phyloP scores from a whole-genome alignment of 352 stramenopile genomes.

The Achlya hypogyna region DNA sequence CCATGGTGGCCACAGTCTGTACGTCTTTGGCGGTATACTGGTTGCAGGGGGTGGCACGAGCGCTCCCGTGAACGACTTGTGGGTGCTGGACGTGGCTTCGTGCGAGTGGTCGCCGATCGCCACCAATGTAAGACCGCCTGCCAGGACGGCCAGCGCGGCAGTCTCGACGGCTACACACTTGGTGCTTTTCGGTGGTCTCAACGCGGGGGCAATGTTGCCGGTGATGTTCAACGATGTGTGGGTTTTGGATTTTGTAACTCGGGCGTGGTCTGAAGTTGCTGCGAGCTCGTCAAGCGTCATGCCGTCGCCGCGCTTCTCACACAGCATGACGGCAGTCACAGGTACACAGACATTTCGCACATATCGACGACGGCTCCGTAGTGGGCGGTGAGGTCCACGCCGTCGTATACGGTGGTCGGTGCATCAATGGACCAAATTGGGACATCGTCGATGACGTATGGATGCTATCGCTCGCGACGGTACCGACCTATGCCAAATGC shows the following conservation, averaged over 20 bases:
- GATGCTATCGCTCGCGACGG: neutral
- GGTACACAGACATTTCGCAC: neutral
- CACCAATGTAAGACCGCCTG: neutral
- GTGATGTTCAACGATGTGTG: slow-evolving; percentile 6
- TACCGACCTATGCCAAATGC: neutral
- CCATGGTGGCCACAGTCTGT: neutral
- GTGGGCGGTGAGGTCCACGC: neutral
- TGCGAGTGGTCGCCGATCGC: neutral
- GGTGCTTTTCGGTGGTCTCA: neutral
- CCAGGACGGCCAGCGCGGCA: neutral
- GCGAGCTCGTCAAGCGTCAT: neutral
- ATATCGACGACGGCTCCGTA: neutral
- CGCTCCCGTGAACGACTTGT: neutral
- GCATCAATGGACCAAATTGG: neutral
- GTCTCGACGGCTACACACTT: neutral
- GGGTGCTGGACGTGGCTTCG: neutral
- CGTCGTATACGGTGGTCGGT: neutral
- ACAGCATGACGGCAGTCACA: neutral
- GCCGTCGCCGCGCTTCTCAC: slow-evolving; percentile 5
- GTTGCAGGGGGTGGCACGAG: neutral
- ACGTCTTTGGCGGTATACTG: slow-evolving; percentile 6
- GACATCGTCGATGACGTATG: neutral
- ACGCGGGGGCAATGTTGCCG: neutral
- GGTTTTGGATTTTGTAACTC: neutral
- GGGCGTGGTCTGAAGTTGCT: neutral